These are phyloP conservation scores for Tympanopsis confertula DNA, from an alignment of 2,329 filamentous ascomycete genomes.

Conservation along the genomic window DNA sequence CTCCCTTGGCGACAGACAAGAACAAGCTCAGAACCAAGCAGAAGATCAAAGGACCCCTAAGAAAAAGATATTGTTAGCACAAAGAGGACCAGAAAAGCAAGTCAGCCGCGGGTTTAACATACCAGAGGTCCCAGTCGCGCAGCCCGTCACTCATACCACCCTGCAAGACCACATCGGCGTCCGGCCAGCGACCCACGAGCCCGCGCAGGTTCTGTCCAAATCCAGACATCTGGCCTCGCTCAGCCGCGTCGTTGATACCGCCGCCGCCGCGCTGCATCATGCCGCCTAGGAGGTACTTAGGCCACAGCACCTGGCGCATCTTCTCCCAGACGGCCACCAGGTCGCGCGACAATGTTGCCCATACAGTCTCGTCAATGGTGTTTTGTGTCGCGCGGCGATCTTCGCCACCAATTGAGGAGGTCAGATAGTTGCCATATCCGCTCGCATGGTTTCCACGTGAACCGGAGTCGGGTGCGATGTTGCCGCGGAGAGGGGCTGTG, in stretches of 20 bases:
- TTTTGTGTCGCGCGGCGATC: conserved; percentile 81
- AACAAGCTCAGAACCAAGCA: conserved; percentile 80
- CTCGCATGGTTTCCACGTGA: neutral
- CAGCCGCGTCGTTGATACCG: conserved; percentile 49
- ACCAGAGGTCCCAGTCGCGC: conserved; percentile 84
- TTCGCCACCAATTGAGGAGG: conserved; percentile 80
- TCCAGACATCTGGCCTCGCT: conserved; percentile 44
- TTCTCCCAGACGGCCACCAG: conserved; percentile 92
- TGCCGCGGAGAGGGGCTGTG: neutral
- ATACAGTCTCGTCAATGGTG: conserved; percentile 94
- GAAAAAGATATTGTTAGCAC: neutral
- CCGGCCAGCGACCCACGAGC: conserved; percentile 49
- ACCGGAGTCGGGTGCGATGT: neutral
- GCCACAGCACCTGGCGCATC: conserved; percentile 93
- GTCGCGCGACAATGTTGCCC: conserved; percentile 91
- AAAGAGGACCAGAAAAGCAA: neutral
- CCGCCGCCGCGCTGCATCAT: conserved; percentile 45
- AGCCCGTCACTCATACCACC: conserved; percentile 78
- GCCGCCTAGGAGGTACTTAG: conserved; percentile 75
- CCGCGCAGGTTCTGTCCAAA: conserved; percentile 51
- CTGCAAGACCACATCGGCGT: conserved; percentile 49
- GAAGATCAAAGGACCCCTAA: conserved; percentile 82
- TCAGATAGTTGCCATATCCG: conserved; percentile 51
- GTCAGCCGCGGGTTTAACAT: neutral
- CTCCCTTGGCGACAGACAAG: conserved; percentile 67